phyloP scores from a whole-genome alignment of 1,284 basidiomycete species.

The Microbotryum violaceum region DNA sequence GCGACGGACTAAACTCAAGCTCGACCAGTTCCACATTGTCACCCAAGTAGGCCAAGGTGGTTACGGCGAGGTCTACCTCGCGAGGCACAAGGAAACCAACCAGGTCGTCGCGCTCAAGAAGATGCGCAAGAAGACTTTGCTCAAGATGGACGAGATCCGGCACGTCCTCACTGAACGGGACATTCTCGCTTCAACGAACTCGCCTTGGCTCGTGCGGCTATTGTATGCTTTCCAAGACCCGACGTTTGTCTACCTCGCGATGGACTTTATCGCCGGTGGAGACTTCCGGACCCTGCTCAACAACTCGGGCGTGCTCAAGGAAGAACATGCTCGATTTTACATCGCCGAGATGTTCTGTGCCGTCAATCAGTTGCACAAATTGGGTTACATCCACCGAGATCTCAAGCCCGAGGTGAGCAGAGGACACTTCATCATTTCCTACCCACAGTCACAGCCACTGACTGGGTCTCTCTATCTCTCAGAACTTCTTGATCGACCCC shows the following conservation, averaged over 20 bases:
- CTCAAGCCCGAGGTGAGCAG: constrained; percentile 80
- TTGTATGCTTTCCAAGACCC: constrained; percentile 92
- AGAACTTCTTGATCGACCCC: constrained; percentile 96
- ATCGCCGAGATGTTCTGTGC: constrained; percentile 92
- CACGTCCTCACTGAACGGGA: constrained; percentile 95
- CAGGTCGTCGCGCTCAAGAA: constrained; percentile 94
- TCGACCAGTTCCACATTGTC: constrained; percentile 89
- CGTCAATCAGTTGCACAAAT: constrained; percentile 83
- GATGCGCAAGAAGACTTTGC: constrained; percentile 83
- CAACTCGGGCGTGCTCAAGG: constrained; percentile 91
- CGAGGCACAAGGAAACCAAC: constrained; percentile 79
- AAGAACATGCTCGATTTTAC: constrained; percentile 89
- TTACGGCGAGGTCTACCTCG: constrained; percentile 90
- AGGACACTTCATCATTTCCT: not conserved
- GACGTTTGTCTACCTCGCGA: constrained; percentile 82
- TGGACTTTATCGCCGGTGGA: constrained; percentile 97
- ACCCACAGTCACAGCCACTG: constrained; percentile 4
- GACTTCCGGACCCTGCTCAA: constrained; percentile 92
- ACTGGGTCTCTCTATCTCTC: constrained; percentile 13
- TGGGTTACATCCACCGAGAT: constrained; percentile 95
- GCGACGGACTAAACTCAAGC: constrained; percentile 72
- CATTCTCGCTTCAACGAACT: constrained; percentile 89
- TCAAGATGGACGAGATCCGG: constrained; percentile 96
- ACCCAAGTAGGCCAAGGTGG: constrained; percentile 95
- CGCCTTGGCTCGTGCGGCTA: constrained; percentile 84